A percentile compares a stretch with the other conserved stretches of the same genome.
These are phyloP conservation scores for Monilinia vaccinii-corymbosi DNA, from an alignment of 2,329 filamentous ascomycete genomes.

Conservation along the genomic window DNA sequence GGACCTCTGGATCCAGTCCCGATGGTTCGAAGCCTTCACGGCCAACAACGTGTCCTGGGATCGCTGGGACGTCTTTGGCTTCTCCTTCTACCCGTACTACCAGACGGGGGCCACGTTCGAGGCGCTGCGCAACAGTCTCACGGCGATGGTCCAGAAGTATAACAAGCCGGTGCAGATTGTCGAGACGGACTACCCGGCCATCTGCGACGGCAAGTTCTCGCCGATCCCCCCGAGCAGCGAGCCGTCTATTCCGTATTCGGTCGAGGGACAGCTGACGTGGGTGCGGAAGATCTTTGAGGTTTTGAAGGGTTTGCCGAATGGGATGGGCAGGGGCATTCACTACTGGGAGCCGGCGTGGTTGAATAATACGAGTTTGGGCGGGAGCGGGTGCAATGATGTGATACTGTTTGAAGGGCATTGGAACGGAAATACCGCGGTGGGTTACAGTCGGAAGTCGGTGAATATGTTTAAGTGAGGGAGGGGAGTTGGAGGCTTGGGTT, in stretches of 20 bases:
- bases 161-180: slow-evolving; percentile 58
- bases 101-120: slow-evolving; percentile 48
- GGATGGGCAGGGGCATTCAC: slow-evolving; percentile 46
- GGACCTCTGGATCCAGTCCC: slow-evolving; percentile 54
- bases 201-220: slow-evolving; percentile 47
- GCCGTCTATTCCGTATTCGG: slow-evolving; percentile 49
- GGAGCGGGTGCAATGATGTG: slow-evolving; percentile 55
- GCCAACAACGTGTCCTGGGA: slow-evolving; percentile 42
- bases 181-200: slow-evolving; percentile 61
- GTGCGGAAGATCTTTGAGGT: slow-evolving; percentile 48
- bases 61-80: slow-evolving; percentile 62
- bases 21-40: slow-evolving; percentile 53
- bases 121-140: slow-evolving; percentile 44
- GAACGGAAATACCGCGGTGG: slow-evolving; percentile 12
- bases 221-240: slow-evolving; percentile 27
- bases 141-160: slow-evolving; percentile 50
- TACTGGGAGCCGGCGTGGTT: slow-evolving; percentile 59
- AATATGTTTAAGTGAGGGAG: neutral
- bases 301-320: slow-evolving; percentile 43
- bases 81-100: slow-evolving; percentile 68
- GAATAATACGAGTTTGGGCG: slow-evolving; percentile 38
- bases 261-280: slow-evolving; percentile 52
- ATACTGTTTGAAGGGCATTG: slow-evolving; percentile 44
- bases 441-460: slow-evolving; percentile 4
- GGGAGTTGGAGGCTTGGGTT: neutral